These are phyloP conservation scores for Pseudonitzschia multistriata DNA, from an alignment of 108 stramenopile genomes.

Conservation along the genomic window DNA sequence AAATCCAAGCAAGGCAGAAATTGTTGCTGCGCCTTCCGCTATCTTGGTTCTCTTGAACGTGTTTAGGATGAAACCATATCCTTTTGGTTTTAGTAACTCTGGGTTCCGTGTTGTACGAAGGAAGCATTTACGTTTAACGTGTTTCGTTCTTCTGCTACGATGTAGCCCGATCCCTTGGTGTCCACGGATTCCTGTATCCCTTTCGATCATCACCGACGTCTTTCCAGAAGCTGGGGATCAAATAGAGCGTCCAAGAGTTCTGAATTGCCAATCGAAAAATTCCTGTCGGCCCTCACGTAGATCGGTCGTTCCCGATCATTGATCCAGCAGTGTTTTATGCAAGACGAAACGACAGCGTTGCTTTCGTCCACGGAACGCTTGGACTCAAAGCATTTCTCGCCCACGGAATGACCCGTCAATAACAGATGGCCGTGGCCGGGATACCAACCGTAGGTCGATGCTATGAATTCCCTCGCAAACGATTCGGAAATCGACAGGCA, in stretches of 20 bases:
- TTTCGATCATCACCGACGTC: neutral
- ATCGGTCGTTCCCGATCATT: conserved; percentile 60
- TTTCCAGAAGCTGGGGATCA: neutral
- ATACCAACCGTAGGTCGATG: conserved; percentile 65
- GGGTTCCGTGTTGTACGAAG: too few species aligned
- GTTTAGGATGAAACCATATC: too few species aligned
- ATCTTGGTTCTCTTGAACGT: too few species aligned
- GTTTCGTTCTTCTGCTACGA: too few species aligned
- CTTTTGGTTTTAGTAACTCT: too few species aligned
- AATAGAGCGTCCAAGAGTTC: conserved; percentile 21
- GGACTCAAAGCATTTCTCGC: neutral
- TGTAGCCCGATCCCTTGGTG: too few species aligned
- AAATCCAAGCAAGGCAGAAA: too few species aligned
- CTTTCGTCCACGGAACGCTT: conserved; percentile 3
- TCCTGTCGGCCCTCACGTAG: conserved; percentile 55
- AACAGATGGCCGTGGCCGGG: conserved; percentile 27
- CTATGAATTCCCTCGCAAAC: conserved; percentile 50
- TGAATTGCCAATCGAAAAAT: conserved; percentile 38
- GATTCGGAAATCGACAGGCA: conserved; percentile 55
- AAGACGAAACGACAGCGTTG: neutral
- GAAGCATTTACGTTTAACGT: too few species aligned
- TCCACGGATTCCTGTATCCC: too few species aligned
- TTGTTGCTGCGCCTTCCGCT: too few species aligned
- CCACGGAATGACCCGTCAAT: neutral
- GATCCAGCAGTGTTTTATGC: conserved; percentile 50